Conservation (phyloP, 202 grass and related monocot species). For the Setaria italica region DNA sequence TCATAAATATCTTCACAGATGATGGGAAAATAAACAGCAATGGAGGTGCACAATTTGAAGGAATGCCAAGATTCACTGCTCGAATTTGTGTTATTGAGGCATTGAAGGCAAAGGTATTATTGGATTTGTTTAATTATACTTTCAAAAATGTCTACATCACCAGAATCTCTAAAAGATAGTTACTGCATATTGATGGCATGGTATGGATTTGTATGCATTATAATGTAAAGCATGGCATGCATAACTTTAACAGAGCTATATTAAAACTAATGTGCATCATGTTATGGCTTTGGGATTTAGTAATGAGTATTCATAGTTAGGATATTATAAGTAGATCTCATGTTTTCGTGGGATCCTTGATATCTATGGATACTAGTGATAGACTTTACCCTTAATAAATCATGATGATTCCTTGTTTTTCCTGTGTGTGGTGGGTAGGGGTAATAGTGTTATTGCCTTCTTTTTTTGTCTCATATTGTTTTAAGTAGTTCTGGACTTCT, state of each 20-base stretch:
- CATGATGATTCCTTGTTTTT: too few species aligned
- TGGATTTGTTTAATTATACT: not conserved
- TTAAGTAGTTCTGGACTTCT: not conserved
- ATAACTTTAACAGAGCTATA: too few species aligned
- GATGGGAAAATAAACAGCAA: conserved; percentile 81
- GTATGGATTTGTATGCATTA: too few species aligned
- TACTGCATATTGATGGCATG: too few species aligned
- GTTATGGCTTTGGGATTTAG: too few species aligned
- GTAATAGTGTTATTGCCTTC: not conserved
- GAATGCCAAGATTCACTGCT: conserved; percentile 76
- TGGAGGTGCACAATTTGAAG: conserved; percentile 76
- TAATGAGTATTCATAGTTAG: conserved; percentile 15
- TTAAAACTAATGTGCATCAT: too few species aligned
- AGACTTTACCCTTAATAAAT: too few species aligned
- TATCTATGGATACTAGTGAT: too few species aligned
- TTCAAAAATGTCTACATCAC: not conserved
- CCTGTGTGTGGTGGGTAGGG: too few species aligned
- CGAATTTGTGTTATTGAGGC: conserved; percentile 67
- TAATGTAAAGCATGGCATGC: too few species aligned
- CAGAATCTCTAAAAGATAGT: not conserved
- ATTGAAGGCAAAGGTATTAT: conserved; percentile 68
- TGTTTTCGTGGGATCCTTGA: not conserved
- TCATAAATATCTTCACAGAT: conserved; percentile 87
- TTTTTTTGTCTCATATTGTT: not conserved
- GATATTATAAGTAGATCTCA: not conserved